Conservation (phyloP, 192 early-diverging fungal genomes). For the Linderina pennispora region DNA sequence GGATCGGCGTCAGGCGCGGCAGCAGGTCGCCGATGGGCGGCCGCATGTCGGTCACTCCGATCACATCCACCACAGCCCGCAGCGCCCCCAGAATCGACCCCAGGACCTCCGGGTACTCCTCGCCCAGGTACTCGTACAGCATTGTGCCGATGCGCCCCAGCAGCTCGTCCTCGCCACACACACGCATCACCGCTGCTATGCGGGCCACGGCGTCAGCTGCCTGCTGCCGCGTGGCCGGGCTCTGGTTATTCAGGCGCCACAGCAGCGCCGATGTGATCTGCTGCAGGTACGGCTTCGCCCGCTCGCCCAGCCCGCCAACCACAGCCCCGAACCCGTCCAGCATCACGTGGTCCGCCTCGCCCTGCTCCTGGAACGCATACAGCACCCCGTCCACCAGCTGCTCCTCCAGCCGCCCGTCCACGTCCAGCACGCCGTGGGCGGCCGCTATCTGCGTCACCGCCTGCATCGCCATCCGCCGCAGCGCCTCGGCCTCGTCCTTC, state of each 20-base stretch:
- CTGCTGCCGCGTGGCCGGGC: conserved; percentile 92
- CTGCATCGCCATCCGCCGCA: conserved; percentile 98
- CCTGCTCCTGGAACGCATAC: conserved; percentile 99
- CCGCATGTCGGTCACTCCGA: conserved; percentile 97
- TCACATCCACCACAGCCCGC: conserved; percentile 94
- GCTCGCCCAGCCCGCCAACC: conserved; percentile 81
- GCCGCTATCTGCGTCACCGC: conserved; percentile 79
- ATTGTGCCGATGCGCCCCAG: conserved; percentile 91
- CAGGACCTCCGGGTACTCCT: conserved; percentile 98
- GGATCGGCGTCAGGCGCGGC: conserved; percentile 94
- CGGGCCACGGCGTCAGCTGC: conserved; percentile 94
- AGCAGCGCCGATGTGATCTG: conserved; percentile 93
- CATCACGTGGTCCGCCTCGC: conserved; percentile 86
- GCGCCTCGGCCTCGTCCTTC: conserved; percentile 91
- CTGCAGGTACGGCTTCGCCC: conserved; percentile 88
- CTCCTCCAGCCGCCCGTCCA: conserved; percentile 88
- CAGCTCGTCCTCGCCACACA: conserved; percentile 91
- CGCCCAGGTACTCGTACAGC: conserved; percentile 96
- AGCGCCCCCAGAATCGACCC: conserved; percentile 90
- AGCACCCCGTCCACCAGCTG: conserved; percentile 94
- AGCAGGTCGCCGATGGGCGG: conserved; percentile 97
- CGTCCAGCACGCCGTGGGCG: conserved; percentile 80
- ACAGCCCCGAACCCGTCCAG: conserved; percentile 95
- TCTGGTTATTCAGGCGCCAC: conserved; percentile 97
- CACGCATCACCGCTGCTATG: conserved; percentile 89